Evolutionary conservation across 139 green algal genomes (phyloP), one percentile per base, ranked within the genome.

Genomic region (Marvania coccoides): DNA sequence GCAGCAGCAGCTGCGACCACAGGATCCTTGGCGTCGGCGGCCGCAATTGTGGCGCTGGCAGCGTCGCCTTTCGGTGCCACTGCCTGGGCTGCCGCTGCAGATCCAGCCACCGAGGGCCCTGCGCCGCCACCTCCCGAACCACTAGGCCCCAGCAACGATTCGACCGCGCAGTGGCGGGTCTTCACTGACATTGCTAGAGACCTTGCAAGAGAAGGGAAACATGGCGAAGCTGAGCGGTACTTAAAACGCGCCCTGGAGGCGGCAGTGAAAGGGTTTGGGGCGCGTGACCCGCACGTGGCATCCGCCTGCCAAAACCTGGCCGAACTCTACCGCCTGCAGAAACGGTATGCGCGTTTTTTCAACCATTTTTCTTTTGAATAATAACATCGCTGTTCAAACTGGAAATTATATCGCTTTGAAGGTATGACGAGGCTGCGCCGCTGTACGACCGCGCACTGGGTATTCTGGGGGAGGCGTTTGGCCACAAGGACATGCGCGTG

Each of bases 251-350:
- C 85, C 0, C 30, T 90, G 28, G 46, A 65, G 35, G 69, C 81
- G 58, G 81, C 85, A 6, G 59, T 55, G 6, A 58, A 74, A 45
- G 85, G 85, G 10, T 92, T 91, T 72, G 82, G 81, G 7, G 57
- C 56, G 10, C 53, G 58, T 4, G 85, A 91, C 69, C 75, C 82
- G 0, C 85, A 92, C 65, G 74, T 91, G 31, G 85, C 85, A 13
- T 76, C 67, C 29, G 62, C 79, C 13, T 58, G 75, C 64, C 81
- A 91, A 73, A 88, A 90, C 80, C 72, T 91, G 60, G 85, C 85
- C 1, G 85, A 92, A 69, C 82, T 85, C 59, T 84, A 84, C 62
- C 74, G 85, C 54, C 78, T 88, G 69, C 82, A 54, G 1, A 48
- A 77, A 33, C n/a, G n/a, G n/a, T n/a, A n/a, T n/a, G n/a, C n/a